Evolutionary conservation across 208 protist species (phyloP).

Genomic region (Wallacemonas sp.): DNA sequence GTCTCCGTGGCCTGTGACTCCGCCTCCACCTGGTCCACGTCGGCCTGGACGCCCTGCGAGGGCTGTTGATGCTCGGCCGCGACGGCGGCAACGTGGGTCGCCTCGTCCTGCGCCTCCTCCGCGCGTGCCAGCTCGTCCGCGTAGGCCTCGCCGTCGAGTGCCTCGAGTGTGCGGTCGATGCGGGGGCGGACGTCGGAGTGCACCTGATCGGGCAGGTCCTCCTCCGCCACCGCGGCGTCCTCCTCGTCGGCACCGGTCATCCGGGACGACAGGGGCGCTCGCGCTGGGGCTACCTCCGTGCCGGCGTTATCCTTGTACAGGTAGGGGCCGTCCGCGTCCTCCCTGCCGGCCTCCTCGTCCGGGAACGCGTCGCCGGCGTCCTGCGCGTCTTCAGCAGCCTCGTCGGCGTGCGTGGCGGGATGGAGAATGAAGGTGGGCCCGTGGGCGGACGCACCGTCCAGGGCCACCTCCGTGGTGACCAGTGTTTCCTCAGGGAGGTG

Average conservation of each 20-base stretch:
- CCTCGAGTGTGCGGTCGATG: conserved; percentile 1
- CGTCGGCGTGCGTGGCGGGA: not conserved
- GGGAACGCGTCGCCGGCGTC: not conserved
- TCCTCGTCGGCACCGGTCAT: not conserved
- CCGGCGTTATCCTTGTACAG: conserved; percentile 26
- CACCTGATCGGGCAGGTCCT: conserved; percentile 41
- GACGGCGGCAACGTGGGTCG: not conserved
- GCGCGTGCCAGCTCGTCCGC: not conserved
- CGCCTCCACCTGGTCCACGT: not conserved
- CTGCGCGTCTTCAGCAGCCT: not conserved
- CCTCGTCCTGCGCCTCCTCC: conserved; percentile 1
- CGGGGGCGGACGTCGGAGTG: conserved; percentile 36
- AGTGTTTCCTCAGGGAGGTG: not conserved
- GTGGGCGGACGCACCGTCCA: not conserved
- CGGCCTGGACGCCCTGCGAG: conserved; percentile 35
- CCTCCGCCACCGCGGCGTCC: conserved; percentile 14
- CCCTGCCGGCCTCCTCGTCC: not conserved
- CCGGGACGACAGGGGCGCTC: not conserved
- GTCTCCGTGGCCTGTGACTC: not conserved
- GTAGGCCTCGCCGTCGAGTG: conserved; percentile 7
- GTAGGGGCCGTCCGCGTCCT: not conserved
- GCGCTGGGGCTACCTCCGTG: conserved; percentile 22
- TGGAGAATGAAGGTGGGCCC: conserved; percentile 5
- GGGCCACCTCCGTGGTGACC: conserved; percentile 6
- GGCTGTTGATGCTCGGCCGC: conserved; percentile 19